Evolutionary conservation across 768 basidiomycete genomes (phyloP).

Genomic region (Mrakia hoshinonis): DNA sequence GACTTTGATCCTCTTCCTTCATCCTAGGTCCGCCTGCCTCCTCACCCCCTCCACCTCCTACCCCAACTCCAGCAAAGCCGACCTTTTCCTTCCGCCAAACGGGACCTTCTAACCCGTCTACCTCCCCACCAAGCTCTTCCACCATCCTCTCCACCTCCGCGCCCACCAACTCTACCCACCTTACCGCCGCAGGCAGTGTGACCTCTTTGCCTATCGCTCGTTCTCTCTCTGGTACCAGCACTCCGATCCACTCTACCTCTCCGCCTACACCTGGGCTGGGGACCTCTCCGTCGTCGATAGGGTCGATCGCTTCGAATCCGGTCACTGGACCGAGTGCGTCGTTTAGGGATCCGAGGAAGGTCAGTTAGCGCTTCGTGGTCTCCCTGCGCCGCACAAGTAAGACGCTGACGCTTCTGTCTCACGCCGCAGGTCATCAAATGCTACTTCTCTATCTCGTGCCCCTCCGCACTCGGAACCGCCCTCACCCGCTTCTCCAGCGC

Average conservation of each 20-base stretch:
- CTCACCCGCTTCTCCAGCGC: conserved; percentile 75
- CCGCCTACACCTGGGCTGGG: not conserved
- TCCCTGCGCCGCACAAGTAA: not conserved
- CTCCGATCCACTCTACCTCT: conserved; percentile 14
- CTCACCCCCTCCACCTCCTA: conserved; percentile 1
- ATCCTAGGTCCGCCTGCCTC: conserved; percentile 2
- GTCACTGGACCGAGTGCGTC: not conserved
- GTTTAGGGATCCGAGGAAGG: not conserved
- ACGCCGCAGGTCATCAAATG: conserved; percentile 52
- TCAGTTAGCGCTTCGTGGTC: not conserved
- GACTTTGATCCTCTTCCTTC: not conserved
- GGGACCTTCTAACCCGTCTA: no score
- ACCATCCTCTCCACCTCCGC: conserved; percentile 15
- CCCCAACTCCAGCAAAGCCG: not conserved
- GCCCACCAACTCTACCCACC: not conserved
- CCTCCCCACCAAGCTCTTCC: not conserved
- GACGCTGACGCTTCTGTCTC: not conserved
- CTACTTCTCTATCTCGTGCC: conserved; percentile 75
- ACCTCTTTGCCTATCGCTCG: conserved; percentile 29
- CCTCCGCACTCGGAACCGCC: conserved; percentile 68
- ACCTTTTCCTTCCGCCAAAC: not conserved
- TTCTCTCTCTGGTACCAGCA: conserved; percentile 26
- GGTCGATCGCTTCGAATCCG: not conserved
- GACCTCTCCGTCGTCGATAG: not conserved
- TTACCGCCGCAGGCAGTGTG: not conserved